Base-by-base conservation (phyloP, 306 rosid genomes). In the Prinsepia uniflora region DNA sequence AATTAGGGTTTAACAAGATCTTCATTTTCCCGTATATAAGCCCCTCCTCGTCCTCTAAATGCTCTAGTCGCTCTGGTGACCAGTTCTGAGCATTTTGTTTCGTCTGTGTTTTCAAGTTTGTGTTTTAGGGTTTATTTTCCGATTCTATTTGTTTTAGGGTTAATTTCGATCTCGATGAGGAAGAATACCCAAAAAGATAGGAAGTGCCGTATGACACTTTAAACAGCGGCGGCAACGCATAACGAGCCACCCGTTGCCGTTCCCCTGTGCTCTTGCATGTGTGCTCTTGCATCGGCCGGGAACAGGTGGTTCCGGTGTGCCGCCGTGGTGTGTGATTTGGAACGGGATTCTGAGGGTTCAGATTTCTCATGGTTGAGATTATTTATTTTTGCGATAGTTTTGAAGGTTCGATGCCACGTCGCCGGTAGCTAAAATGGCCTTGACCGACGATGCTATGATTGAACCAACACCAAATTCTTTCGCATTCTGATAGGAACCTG, bases 171-270 rank as follows among this genome's bases (percentile, higher is more conserved):
- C 83, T 90, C 96, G 4, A 17, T 89, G 98, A 92, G 74, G 96
- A 92, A 68, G 80, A 68, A 67, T 75, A 76, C 92, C 96, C 96
- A 65, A 78, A 78, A 72, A 75, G 96, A 88, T 90, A 90, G 96
- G 98, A 92, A 90, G 96, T 90, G 96, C 92, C 96, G 96, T 92
- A 88, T 88, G 98, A 90, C 96, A 92, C 92, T 75, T 49, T 20
- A 89, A 84, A 80, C 78, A 63, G 83, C 88, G 79, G 85, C 79
- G 83, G 56, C 63, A 13, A 12, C 67, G 42, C 62, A 11, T 7
- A 13, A 49, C 49, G 74, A 24, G 15, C 53, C 60, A 14, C 6
- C 53, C 1, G 30, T 20, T 78, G 71, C 77, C 88, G 83, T 79
- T 89, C 84, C 3, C 85, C 78, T 46, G 34, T 68, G 43, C 11